A percentile compares a stretch with the other conserved stretches of the same genome.
phyloP scores from a whole-genome alignment of 495 filamentous ascomycete species.

The Xylaria venustula region DNA sequence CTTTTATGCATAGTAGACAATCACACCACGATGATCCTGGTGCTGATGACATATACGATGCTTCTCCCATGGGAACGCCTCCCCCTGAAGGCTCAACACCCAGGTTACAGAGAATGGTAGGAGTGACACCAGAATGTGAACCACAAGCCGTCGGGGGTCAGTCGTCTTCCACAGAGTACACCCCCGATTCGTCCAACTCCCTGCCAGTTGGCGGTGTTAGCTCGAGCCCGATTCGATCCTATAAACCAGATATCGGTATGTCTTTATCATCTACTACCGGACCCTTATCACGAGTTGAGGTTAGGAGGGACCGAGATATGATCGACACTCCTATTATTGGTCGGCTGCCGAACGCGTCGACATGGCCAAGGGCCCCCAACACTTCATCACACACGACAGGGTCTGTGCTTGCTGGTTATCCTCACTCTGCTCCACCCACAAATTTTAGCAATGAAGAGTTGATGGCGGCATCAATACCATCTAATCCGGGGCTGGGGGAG shows the following conservation, averaged over 20 bases:
- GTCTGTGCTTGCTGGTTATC: conserved; percentile 32
- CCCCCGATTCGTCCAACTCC: conserved; percentile 21
- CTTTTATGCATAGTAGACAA: conserved; percentile 8
- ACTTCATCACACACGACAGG: conserved; percentile 10
- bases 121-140: conserved; percentile 15
- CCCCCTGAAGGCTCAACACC: conserved; percentile 3
- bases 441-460: conserved; percentile 26
- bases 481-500: conserved; percentile 31
- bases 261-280: conserved; percentile 16
- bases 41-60: conserved; percentile 52
- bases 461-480: conserved; percentile 30
- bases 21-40: conserved; percentile 13
- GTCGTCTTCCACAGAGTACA: conserved; percentile 19
- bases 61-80: conserved; percentile 53
- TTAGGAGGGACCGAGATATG: conserved; percentile 5
- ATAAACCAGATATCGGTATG: conserved; percentile 24
- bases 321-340: conserved; percentile 21
- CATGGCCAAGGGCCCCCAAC: conserved; percentile 42
- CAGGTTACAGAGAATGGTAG: not conserved
- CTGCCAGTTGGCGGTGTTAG: conserved; percentile 8
- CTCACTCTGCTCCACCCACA: conserved; percentile 41
- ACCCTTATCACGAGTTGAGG: conserved; percentile 18
- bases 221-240: conserved; percentile 19
- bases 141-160: conserved; percentile 17
- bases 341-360: conserved; percentile 40